Base-by-base conservation (phyloP, 2,329 filamentous ascomycete genomes). In the Cadophora sp. region DNA sequence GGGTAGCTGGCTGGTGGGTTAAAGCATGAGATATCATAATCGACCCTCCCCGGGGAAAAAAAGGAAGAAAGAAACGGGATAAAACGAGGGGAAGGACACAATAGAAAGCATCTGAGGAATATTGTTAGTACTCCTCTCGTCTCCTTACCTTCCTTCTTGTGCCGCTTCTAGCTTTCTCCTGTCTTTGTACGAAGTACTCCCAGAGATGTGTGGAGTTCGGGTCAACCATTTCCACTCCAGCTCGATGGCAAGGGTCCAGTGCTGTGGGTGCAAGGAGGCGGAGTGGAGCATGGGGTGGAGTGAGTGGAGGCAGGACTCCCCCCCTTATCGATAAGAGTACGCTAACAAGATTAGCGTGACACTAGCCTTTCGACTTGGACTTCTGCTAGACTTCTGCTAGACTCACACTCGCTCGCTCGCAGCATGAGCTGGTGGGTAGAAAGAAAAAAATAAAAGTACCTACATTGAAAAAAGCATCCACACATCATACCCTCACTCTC, bases 281-380 rank as follows among this genome's bases (percentile, higher is more conserved):
- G 43, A 22, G 43, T 9, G 22, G 37, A 43, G n/a, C n/a, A n/a
- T n/a, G n/a, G n/a, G n/a, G 37, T 43, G 37, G 37, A 43, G 37
- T 48, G 43, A 6, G 43, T n/a, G 43, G 19, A 22, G 43, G 27
- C 26, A 29, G 26, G 51, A 29, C n/a, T 31, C 14, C 6, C 51
- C 26, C 26, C 16, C 51, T 55, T 55, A 55, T 55, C 51, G 51
- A 55, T 55, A 55, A 55, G 51, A 55, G 3, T 4, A 31, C 27
- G 51, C 51, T 55, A 43, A 5, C 31, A 6, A 51, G 16, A 4
- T 19, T 55, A 55, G 51, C 16, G 51, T 7, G 6, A n/a, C 51
- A n/a, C 51, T 55, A 31, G 14, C 16, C 0, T 19, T 29, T 2
- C 27, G 51, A 29, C 5, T 55, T 55, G 9, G 26, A 6, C n/a